These are phyloP conservation scores for Vitis vinifera DNA, from an alignment of 164 flowering plant species.

Conservation along the genomic window DNA sequence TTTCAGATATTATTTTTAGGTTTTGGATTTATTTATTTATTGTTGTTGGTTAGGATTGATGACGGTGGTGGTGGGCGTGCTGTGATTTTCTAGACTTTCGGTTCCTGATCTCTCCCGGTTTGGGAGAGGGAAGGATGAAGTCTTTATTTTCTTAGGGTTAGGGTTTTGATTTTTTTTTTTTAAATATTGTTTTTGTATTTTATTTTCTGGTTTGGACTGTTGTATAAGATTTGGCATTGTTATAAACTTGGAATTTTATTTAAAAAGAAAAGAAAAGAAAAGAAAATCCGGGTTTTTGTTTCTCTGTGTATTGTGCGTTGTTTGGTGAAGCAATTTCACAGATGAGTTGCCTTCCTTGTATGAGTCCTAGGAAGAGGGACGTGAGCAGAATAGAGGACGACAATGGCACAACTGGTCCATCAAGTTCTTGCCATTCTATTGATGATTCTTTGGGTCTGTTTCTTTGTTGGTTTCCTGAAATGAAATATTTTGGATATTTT, in stretches of 20 bases:
- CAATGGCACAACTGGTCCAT: conserved; percentile 18
- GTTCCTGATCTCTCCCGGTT: no score
- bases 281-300: neutral
- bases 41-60: neutral
- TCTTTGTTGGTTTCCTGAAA: neutral
- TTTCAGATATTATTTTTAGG: neutral
- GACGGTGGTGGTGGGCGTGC: no score
- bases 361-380: conserved; percentile 27
- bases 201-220: no score
- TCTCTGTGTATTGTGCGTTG: neutral
- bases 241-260: no score
- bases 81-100: no score
- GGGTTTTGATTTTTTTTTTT: no score
- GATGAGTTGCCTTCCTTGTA: conserved; percentile 56
- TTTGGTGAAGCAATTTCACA: conserved; percentile 1
- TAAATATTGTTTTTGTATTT: no score
- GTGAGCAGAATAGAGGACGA: conserved; percentile 34
- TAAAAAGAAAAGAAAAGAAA: no score
- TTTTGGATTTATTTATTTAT: neutral
- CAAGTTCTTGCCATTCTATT: conserved; percentile 16
- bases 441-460: conserved; percentile 17
- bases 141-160: no score
- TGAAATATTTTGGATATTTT: neutral
- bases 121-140: neutral
- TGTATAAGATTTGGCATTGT: no score